Evolutionary conservation across 2,329 filamentous ascomycete genomes (phyloP), one percentile per base, ranked within the genome.

Genomic region (Thielaviopsis euricoi): DNA sequence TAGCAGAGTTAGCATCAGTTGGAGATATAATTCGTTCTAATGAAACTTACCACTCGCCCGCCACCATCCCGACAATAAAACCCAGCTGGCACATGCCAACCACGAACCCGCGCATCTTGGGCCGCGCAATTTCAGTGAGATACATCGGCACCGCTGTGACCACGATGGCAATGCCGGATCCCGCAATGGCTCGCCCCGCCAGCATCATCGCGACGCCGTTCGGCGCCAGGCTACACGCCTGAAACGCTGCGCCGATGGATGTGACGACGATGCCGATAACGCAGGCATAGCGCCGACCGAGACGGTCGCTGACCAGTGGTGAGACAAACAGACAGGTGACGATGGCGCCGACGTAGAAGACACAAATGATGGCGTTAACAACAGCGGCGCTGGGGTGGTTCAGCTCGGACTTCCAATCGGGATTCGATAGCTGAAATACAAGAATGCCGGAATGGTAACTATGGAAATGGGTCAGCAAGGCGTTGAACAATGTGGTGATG

Each of bases 31-130:
- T 10, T 29, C 10, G 17, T 52, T 33, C 46, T 4, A 51, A 25
- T 26, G 1, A 26, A 22, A 60, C 69, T 40, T 66, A 80, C 78
- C 78, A 81, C 58, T 81, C 78, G 0, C 78, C 78, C 5, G 65
- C 63, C 0, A 77, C 76, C 6, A 81, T 66, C 2, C 79, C 79
- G 1, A 72, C 71, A 23, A 81, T 74, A 59, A 82, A 76, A 2
- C 79, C 79, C 51, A 80, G 71, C 56, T 82, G 79, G 63, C 81
- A 81, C 66, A 81, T 71, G 10, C 80, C 77, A 1, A 82, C 78
- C 59, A 77, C 78, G 60, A 72, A 72, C 2, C 79, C 79, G 7
- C 79, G 71, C 26, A 52, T 49, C 15, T 25, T 13, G 10, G 52
- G 25, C 33, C 9, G 33, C 17, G 4, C 5, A 5, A n/a, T 64